phyloP scores from a whole-genome alignment of 371 early-diverging fungal species.

The Ordospora colligata region DNA sequence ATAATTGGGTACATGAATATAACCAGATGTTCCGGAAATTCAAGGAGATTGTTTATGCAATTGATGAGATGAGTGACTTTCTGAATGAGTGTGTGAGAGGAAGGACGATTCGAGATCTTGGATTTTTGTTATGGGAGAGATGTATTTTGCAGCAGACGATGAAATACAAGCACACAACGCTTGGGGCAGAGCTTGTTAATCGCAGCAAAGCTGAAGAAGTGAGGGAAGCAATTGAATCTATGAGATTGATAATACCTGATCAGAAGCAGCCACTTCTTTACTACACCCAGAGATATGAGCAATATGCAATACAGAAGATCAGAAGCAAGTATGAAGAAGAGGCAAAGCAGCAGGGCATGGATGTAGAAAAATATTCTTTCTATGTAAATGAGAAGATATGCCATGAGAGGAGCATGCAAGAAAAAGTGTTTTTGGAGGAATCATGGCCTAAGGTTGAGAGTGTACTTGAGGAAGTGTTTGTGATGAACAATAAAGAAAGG shows the following conservation, averaged over 20 bases:
- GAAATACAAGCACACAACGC: slow-evolving; percentile 27
- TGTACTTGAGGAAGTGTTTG: slow-evolving; percentile 24
- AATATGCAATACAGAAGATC: slow-evolving; percentile 22
- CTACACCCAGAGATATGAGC: slow-evolving; percentile 41
- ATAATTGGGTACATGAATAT: slow-evolving; percentile 25
- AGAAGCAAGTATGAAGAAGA: slow-evolving; percentile 16
- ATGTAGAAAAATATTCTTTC: slow-evolving; percentile 3
- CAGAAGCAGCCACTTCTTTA: slow-evolving; percentile 14
- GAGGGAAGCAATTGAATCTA: slow-evolving; percentile 2
- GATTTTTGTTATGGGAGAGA: slow-evolving; percentile 47
- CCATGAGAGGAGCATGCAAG: neutral
- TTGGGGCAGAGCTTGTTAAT: slow-evolving; percentile 15
- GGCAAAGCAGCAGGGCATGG: neutral
- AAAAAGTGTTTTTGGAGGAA: slow-evolving; percentile 19
- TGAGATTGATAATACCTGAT: slow-evolving; percentile 23
- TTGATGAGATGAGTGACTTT: slow-evolving; percentile 27
- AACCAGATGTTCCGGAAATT: slow-evolving; percentile 20
- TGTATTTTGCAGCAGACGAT: slow-evolving; percentile 26
- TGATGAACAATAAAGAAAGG: slow-evolving; percentile 16
- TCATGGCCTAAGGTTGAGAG: slow-evolving; percentile 11
- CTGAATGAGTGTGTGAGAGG: slow-evolving; percentile 35
- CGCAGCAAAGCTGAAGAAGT: slow-evolving; percentile 3
- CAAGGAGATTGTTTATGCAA: neutral
- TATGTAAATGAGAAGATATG: neutral
- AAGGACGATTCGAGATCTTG: slow-evolving; percentile 36